Evolutionary conservation across 192 early-diverging fungal genomes (phyloP).

Genomic region (Rhizophlyctis rosea): DNA sequence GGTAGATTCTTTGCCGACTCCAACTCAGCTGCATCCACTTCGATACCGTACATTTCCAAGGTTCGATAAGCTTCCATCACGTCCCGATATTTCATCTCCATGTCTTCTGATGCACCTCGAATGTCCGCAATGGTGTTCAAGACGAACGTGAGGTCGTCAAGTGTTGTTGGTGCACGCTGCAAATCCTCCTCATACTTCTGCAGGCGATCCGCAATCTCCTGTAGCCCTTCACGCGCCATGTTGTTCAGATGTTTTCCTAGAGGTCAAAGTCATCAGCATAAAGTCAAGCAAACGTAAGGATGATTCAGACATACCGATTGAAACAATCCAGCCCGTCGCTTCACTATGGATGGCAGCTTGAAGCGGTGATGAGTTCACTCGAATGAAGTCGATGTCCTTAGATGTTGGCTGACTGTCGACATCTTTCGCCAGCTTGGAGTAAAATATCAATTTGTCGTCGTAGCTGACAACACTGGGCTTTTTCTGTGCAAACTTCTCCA

Average conservation of each 20-base stretch:
- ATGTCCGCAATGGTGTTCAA: slow-evolving; percentile 59
- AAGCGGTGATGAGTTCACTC: slow-evolving; percentile 48
- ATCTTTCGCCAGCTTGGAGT: slow-evolving; percentile 56
- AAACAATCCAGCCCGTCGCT: slow-evolving; percentile 52
- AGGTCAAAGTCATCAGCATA: slow-evolving; percentile 3
- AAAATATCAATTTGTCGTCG: slow-evolving; percentile 60
- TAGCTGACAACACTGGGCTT: slow-evolving; percentile 54
- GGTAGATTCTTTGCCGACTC: slow-evolving; percentile 39
- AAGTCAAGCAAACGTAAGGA: slow-evolving; percentile 5
- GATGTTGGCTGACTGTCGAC: slow-evolving; percentile 45
- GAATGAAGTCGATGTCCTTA: slow-evolving; percentile 58
- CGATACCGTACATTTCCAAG: slow-evolving; percentile 47
- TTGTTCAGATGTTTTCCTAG: slow-evolving; percentile 54
- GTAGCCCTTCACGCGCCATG: slow-evolving; percentile 42
- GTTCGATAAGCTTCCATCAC: slow-evolving; percentile 60
- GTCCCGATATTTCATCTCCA: slow-evolving; percentile 52
- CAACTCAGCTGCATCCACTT: slow-evolving; percentile 41
- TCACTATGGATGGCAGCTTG: slow-evolving; percentile 53
- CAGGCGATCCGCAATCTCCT: slow-evolving; percentile 30
- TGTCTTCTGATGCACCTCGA: slow-evolving; percentile 49
- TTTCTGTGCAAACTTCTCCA: slow-evolving; percentile 66
- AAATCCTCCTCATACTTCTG: slow-evolving; percentile 50
- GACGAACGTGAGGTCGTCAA: slow-evolving; percentile 62
- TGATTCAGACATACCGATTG: slow-evolving; percentile 39
- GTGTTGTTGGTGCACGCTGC: slow-evolving; percentile 39